phyloP scores from a whole-genome alignment of 495 filamentous ascomycete species.

The Penicillium odoratum region DNA sequence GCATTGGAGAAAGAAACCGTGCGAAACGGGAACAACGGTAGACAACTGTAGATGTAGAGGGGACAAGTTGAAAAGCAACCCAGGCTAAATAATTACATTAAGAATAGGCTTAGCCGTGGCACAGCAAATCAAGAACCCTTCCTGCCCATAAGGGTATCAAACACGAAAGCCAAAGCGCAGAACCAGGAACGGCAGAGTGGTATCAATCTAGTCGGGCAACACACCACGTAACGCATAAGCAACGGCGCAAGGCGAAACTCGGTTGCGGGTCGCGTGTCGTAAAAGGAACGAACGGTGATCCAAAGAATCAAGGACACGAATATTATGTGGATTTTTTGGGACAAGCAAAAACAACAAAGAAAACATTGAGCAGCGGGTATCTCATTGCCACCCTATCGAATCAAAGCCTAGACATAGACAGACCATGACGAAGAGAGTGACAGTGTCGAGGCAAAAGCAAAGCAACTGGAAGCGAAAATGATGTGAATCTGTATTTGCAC shows the following conservation, averaged over 20 bases:
- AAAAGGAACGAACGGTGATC: conserved; percentile 38
- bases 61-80: conserved; percentile 11
- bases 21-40: conserved; percentile 24
- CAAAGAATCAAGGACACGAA: conserved; percentile 17
- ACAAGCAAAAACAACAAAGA: conserved; percentile 19
- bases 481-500: conserved; percentile 30
- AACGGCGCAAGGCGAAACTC: conserved; percentile 34
- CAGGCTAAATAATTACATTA: conserved; percentile 5
- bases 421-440: conserved; percentile 8
- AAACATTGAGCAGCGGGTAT: conserved; percentile 40
- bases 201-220: conserved; percentile 54
- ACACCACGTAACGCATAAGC: conserved; percentile 40
- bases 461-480: conserved; percentile 22
- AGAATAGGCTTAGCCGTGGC: conserved; percentile 7
- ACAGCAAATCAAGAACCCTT: conserved; percentile 25
- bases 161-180: conserved; percentile 28
- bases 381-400: conserved; percentile 28
- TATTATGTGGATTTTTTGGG: conserved; percentile 23
- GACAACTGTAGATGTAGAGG: conserved; percentile 26
- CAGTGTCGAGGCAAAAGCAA: conserved; percentile 33
- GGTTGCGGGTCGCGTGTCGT: conserved; percentile 42
- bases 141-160: conserved; percentile 42
- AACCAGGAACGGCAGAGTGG: conserved; percentile 42
- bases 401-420: neutral
- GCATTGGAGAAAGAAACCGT: conserved; percentile 19